Base-by-base conservation (phyloP, 495 filamentous ascomycete genomes). In the Amorphotheca resinae region DNA sequence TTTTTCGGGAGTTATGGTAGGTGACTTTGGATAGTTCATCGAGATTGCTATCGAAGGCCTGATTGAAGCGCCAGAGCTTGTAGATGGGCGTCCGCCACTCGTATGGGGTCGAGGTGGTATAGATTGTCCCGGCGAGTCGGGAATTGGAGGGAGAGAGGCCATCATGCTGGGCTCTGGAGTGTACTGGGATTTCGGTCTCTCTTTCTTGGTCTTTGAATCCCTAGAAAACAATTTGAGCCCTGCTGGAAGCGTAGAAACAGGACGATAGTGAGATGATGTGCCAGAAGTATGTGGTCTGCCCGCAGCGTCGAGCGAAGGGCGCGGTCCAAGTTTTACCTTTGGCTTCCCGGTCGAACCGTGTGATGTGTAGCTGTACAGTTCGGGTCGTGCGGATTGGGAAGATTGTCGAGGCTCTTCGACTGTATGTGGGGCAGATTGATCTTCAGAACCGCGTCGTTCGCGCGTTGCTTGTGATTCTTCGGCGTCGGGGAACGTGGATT, bases 1-100 rank as follows among this genome's bases (percentile, higher is more conserved):
- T 59, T 94, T 95, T 57, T 96, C 91, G 0, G 85, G 83, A 0
- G 86, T 89, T 55, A 93, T 77, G 12, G 74, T 70, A 22, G 72
- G 70, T 9, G 76, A 71, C 46, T 70, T 76, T 33, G 54, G 45
- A 23, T 68, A 40, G 21, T 61, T 68, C 41, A 67, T 48, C 22
- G 59, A 51, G 16, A 58, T 53, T 30, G 64, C 45, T n/a, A n/a
- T n/a, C n/a, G n/a, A n/a, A 0, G 63, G 52, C 22, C 59, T 53
- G 22, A 58, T 48, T 56, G 66, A 56, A 54, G 59, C 55, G 59
- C 72, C 71, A 25, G 74, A 73, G 46, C 72, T 73, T 20, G 74
- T 64, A 33, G 62, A 58, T 21, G 68, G 65, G 42, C 68, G 57
- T 18, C 50, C 68, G 43, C 49, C 65, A 50, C 55, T 66, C 11